Evolutionary conservation across 2,329 filamentous ascomycete species (phyloP), one percentile per base, ranked within the genome.

Genomic region (Colletotrichum tropicicola): DNA sequence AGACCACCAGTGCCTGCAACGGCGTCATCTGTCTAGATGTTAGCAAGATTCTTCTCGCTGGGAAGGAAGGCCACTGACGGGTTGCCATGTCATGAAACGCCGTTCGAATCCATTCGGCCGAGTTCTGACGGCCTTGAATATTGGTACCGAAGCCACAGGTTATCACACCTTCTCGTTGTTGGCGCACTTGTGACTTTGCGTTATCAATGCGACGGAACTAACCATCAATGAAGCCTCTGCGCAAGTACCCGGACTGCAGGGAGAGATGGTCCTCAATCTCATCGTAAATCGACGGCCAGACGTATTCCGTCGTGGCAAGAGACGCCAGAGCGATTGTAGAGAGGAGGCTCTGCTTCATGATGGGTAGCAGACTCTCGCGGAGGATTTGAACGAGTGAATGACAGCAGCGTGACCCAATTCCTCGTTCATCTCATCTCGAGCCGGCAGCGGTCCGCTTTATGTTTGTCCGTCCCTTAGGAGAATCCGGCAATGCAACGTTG

Each of bases 21-120:
- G 1, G 54, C 54, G 28, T 73, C 64, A 17, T 73, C 32, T 35
- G 13, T 35, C 32, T 35, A 12, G 32, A 15, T 35, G 32, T 35
- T 35, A 35, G 32, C 10, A 35, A 35, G 13, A 35, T 12, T 35
- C 32, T 12, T 30, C n/a, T 30, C 32, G 13, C 13, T 15, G 9
- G 13, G 2, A 15, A 35, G 32, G 9, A 35, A 35, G 32, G 32
- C 12, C 32, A 35, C 32, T 12, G n/a, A 35, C 32, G 68, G 1
- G 71, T 73, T 6, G 72, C 68, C 17, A 65, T 68, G 15, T 73
- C 72, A 44, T 73, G 72, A 23, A 73, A 73, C 3, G 72, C 71
- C 5, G 67, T 70, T 17, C 72, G 68, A 15, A 73, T 70, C 69
- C 71, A 73, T 67, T 73, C 71, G 7, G 71, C 71, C 3, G 70